These are phyloP conservation scores for Rhodofomes roseus DNA, from an alignment of 1,284 basidiomycete species.

Conservation along the genomic window DNA sequence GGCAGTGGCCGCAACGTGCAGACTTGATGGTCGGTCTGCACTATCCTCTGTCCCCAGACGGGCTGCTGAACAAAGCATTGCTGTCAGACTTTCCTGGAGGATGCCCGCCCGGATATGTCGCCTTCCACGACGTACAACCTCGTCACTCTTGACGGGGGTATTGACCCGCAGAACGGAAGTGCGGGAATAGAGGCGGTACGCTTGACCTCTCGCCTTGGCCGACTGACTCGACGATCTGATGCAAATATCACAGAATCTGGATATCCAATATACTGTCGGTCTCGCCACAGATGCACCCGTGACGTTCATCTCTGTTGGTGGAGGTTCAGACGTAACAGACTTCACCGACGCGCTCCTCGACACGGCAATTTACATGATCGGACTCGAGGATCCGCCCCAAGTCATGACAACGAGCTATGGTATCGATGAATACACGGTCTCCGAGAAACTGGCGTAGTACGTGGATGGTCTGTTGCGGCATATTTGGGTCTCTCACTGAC, in stretches of 20 bases:
- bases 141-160: constrained; percentile 23
- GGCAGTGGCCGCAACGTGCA: constrained; percentile 47
- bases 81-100: constrained; percentile 43
- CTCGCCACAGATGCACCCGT: constrained; percentile 47
- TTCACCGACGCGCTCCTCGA: constrained; percentile 23
- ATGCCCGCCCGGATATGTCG: constrained; percentile 45
- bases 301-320: constrained; percentile 19
- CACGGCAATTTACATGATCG: constrained; percentile 30
- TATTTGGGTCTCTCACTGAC: neutral
- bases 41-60: too few species aligned
- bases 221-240: neutral
- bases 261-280: constrained; percentile 60
- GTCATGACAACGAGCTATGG: constrained; percentile 43
- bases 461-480: constrained; percentile 28
- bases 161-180: constrained; percentile 27
- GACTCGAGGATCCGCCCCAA: constrained; percentile 26
- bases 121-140: constrained; percentile 17
- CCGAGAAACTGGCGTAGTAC: constrained; percentile 53
- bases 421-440: constrained; percentile 45
- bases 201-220: neutral
- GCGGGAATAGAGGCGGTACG: constrained; percentile 19
- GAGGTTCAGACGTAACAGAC: constrained; percentile 15
- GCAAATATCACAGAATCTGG: constrained; percentile 37
- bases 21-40: constrained; percentile 37
- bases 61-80: too few species aligned